Evolutionary conservation across 2,329 filamentous ascomycete genomes (phyloP).

Genomic region (Colletotrichum magnum): DNA sequence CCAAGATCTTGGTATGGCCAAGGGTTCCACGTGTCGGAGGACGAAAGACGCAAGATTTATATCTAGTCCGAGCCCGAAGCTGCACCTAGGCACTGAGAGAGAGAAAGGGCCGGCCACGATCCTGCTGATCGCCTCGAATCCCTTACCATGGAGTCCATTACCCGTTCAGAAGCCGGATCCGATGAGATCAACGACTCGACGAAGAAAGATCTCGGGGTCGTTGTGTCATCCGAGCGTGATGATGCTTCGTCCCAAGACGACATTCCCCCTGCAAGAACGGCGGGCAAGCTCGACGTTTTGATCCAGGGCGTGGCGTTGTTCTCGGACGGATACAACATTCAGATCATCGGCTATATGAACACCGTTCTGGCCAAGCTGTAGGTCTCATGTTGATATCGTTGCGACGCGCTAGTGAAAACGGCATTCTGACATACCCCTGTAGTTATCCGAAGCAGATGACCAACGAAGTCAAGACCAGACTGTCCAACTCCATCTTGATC

Average conservation of each 20-base stretch:
- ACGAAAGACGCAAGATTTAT: background rate
- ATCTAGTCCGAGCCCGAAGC: background rate
- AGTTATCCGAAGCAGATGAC: constrained; percentile 50
- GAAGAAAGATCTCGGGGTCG: constrained; percentile 8
- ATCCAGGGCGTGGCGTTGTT: constrained; percentile 49
- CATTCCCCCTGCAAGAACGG: background rate
- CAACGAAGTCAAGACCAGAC: constrained; percentile 51
- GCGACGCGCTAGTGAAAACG: no score
- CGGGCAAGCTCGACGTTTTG: constrained; percentile 42
- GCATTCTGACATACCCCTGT: background rate
- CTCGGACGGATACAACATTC: constrained; percentile 53
- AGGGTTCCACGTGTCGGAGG: constrained; percentile 12
- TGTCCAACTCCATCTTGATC: constrained; percentile 57
- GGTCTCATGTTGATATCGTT: background rate
- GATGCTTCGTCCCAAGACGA: constrained; percentile 5
- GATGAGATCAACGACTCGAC: background rate
- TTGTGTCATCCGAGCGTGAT: background rate
- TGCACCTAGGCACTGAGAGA: background rate
- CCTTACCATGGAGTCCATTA: constrained; percentile 8
- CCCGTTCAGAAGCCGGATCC: background rate
- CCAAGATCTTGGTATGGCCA: constrained; percentile 1
- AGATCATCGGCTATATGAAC: constrained; percentile 52
- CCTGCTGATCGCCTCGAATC: background rate
- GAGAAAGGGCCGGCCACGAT: background rate
- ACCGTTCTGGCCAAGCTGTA: constrained; percentile 48